Evolutionary conservation across 2,329 filamentous ascomycete genomes (phyloP).

Genomic region (Emergomyces orientalis): DNA sequence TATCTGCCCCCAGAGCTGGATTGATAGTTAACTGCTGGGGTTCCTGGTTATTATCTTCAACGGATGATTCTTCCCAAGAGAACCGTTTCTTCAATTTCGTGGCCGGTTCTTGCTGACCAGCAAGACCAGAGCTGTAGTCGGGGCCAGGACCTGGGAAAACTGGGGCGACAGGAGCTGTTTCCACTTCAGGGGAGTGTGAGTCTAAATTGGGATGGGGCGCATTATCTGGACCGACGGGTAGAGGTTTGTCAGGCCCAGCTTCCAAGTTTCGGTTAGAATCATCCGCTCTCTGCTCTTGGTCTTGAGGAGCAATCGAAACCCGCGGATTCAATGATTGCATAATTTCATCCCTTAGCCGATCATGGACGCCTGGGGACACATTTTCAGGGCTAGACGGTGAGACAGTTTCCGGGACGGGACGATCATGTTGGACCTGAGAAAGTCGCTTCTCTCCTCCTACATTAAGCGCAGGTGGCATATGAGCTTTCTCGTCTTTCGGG

Average conservation of each 20-base stretch:
- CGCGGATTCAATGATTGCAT: slow-evolving; percentile 38
- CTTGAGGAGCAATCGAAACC: not conserved
- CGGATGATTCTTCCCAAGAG: slow-evolving; percentile 33
- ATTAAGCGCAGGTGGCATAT: slow-evolving; percentile 5
- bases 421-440: not conserved
- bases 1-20: not conserved
- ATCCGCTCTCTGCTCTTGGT: slow-evolving; percentile 4
- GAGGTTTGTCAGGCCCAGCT: slow-evolving; percentile 4
- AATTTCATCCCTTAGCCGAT: slow-evolving; percentile 40
- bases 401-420: slow-evolving; percentile 25
- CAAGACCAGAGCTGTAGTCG: not conserved
- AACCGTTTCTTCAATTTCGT: slow-evolving; percentile 33
- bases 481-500: slow-evolving; percentile 24
- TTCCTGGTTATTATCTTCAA: slow-evolving; percentile 12
- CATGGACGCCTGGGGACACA: slow-evolving; percentile 33
- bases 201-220: not conserved
- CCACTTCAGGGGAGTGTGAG: not conserved
- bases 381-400: slow-evolving; percentile 28
- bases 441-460: not conserved
- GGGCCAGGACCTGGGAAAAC: not conserved
- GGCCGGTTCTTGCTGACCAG: slow-evolving; percentile 12
- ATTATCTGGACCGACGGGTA: too few relatives aligned
- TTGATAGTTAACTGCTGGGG: not conserved
- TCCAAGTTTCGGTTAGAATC: slow-evolving; percentile 10
- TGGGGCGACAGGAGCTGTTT: not conserved